These are phyloP conservation scores for Epithemia pelagica DNA, from an alignment of 108 stramenopile genomes.

Conservation along the genomic window DNA sequence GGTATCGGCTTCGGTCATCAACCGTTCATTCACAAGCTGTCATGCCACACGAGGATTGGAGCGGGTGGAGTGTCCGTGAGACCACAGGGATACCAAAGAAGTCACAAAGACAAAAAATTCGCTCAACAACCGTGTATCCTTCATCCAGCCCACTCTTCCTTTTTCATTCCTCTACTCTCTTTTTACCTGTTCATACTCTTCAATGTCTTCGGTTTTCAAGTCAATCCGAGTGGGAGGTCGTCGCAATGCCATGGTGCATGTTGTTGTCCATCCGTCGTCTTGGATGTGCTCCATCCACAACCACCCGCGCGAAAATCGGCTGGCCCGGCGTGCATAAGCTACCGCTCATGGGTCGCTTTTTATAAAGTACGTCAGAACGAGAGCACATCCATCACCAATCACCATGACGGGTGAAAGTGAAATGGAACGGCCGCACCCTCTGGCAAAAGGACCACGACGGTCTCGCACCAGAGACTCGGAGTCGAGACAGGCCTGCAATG, in stretches of 20 bases:
- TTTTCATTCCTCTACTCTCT: not conserved
- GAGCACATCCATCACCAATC: too few relatives aligned
- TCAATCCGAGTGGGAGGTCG: constrained; percentile 82
- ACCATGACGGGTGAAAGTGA: too few relatives aligned
- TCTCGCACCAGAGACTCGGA: too few relatives aligned
- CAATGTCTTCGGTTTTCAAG: constrained; percentile 79
- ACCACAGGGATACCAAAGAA: not conserved
- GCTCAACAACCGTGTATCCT: not conserved
- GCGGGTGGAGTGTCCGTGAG: not conserved
- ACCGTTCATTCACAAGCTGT: not conserved
- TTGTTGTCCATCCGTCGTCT: too few relatives aligned
- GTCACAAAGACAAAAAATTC: not conserved
- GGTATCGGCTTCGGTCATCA: constrained; percentile 3
- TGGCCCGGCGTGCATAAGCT: too few relatives aligned
- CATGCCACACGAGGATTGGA: not conserved
- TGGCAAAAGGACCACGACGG: too few relatives aligned
- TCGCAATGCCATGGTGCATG: constrained; percentile 66
- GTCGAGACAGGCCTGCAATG: too few relatives aligned
- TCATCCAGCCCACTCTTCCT: not conserved
- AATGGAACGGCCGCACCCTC: too few relatives aligned
- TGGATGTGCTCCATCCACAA: too few relatives aligned
- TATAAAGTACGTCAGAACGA: too few relatives aligned
- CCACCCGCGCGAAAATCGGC: too few relatives aligned
- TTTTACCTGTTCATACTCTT: constrained; percentile 79
- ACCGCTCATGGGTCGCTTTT: too few relatives aligned